Conservation (phyloP, 371 early-diverging fungal species). For the Chytridiales sp. region DNA sequence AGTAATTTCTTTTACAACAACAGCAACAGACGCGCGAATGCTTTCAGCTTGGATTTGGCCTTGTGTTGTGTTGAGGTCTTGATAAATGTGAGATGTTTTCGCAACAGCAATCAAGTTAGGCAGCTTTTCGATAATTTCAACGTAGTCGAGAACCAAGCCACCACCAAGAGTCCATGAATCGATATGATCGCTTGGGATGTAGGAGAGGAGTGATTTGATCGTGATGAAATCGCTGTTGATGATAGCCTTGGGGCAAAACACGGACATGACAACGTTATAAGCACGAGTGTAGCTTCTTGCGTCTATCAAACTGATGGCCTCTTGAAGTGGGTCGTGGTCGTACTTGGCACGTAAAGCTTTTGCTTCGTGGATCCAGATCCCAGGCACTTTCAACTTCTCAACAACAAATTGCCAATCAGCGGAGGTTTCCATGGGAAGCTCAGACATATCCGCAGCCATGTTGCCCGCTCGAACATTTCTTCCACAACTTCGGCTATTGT, state of each 20-base stretch:
- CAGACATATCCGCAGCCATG: neutral
- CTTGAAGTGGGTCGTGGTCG: conserved; percentile 45
- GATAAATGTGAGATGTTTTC: too few relatives aligned
- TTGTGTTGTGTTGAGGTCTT: too few relatives aligned
- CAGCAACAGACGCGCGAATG: too few relatives aligned
- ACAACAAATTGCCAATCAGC: conserved; percentile 50
- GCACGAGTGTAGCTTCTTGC: conserved; percentile 39
- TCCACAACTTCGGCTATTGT: conserved; percentile 32
- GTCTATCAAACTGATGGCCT: conserved; percentile 53
- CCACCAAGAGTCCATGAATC: conserved; percentile 37
- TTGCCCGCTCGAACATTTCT: neutral
- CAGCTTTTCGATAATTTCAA: conserved; percentile 22
- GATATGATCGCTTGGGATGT: conserved; percentile 6
- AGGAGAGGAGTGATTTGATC: conserved; percentile 5
- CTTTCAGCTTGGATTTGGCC: too few relatives aligned
- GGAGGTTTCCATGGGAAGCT: conserved; percentile 28
- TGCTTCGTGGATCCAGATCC: conserved; percentile 63
- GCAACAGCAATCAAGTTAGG: too few relatives aligned
- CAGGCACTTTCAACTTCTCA: conserved; percentile 51
- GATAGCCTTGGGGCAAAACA: conserved; percentile 30
- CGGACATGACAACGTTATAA: conserved; percentile 34
- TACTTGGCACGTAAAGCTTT: conserved; percentile 64
- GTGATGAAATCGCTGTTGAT: conserved; percentile 28
- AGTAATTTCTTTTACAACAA: too few relatives aligned
- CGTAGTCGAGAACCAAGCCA: conserved; percentile 28